phyloP scores from a whole-genome alignment of 805 yeast genomes.

The Spathaspora arborariae region DNA sequence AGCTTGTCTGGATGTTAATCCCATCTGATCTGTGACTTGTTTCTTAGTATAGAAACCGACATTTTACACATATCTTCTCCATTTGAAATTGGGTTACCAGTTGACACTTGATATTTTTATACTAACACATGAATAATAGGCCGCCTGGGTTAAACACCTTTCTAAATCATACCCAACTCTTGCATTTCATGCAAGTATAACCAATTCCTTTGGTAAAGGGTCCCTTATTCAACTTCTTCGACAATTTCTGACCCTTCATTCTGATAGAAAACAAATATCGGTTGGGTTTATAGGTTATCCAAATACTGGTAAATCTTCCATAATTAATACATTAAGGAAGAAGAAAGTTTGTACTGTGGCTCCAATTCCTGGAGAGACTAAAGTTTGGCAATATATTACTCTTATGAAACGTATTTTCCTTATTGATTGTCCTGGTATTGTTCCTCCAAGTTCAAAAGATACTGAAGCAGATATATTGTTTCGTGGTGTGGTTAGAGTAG shows the following conservation, averaged over 20 bases:
- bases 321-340: constrained; percentile 86
- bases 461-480: constrained; percentile 87
- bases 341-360: constrained; percentile 97
- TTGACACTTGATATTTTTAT: background rate
- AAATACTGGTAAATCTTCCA: constrained; percentile 95
- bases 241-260: constrained; percentile 86
- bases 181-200: constrained; percentile 97
- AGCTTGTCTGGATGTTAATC: constrained; percentile 30
- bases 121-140: constrained; percentile 46
- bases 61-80: constrained; percentile 21
- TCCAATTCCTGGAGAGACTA: constrained; percentile 98
- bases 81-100: background rate
- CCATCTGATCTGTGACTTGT: constrained; percentile 29
- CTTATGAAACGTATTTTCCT: constrained; percentile 92
- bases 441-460: constrained; percentile 90
- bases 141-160: constrained; percentile 97
- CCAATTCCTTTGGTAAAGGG: constrained; percentile 97
- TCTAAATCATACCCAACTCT: constrained; percentile 90
- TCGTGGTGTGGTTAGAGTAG: constrained; percentile 98
- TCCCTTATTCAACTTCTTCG: constrained; percentile 88
- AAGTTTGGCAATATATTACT: constrained; percentile 98
- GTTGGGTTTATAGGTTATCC: constrained; percentile 98
- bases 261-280: constrained; percentile 92
- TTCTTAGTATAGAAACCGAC: constrained; percentile 93
- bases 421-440: constrained; percentile 98